A percentile compares a stretch with the other conserved stretches of the same genome.
Conservation (phyloP, 176 grass and related monocot species). For the Melocanna baccifera region DNA sequence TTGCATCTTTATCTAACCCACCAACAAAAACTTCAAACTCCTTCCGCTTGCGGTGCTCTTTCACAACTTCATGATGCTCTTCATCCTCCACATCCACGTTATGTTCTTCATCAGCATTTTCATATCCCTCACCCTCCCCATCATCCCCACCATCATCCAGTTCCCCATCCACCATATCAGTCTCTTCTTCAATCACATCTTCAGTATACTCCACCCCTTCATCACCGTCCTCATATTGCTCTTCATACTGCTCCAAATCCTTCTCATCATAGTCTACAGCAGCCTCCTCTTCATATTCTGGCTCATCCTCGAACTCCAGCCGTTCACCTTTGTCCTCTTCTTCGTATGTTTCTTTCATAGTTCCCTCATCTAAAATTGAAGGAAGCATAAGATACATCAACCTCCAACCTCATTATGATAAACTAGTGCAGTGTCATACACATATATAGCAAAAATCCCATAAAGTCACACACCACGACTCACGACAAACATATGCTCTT, state of each 20-base stretch:
- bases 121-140: slow-evolving; percentile 53
- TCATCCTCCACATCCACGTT: slow-evolving; percentile 58
- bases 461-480: neutral
- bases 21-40: slow-evolving; percentile 98
- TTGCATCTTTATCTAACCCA: slow-evolving; percentile 84
- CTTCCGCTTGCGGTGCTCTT: slow-evolving; percentile 71
- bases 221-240: slow-evolving; percentile 57
- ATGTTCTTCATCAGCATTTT: slow-evolving; percentile 59
- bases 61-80: slow-evolving; percentile 63
- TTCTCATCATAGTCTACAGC: slow-evolving; percentile 73
- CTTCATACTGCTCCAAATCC: slow-evolving; percentile 64
- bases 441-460: neutral
- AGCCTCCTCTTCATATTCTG: slow-evolving; percentile 74
- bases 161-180: slow-evolving; percentile 64
- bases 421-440: neutral
- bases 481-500: neutral
- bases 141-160: slow-evolving; percentile 66
- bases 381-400: neutral
- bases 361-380: slow-evolving; percentile 49
- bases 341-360: slow-evolving; percentile 56
- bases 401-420: neutral
- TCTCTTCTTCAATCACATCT: slow-evolving; percentile 66
- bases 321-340: slow-evolving; percentile 68
- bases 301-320: slow-evolving; percentile 70
- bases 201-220: slow-evolving; percentile 71